Conservation (phyloP, 2,329 filamentous ascomycete genomes). For the Diaporthe sp. region DNA sequence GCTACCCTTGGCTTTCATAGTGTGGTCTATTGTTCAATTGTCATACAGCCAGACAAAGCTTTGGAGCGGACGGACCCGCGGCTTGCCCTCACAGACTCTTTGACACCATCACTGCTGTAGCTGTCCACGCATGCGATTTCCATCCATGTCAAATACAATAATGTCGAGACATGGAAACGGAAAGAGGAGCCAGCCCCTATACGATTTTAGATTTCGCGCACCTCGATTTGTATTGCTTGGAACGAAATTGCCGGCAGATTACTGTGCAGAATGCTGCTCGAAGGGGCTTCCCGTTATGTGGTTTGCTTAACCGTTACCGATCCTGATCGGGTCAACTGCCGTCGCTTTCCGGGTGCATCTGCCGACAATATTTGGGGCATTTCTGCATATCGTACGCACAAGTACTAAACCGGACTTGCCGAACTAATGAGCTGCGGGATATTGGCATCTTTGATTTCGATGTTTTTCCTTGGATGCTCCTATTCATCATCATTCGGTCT, state of each 20-base stretch:
- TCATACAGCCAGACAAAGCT: too few relatives aligned
- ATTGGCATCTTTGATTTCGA: background rate
- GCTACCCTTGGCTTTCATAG: too few relatives aligned
- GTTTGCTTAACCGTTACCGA: background rate
- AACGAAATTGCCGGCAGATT: background rate
- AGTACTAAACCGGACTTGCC: background rate
- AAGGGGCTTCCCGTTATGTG: background rate
- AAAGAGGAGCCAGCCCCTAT: background rate
- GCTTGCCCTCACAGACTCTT: background rate
- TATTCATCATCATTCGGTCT: background rate
- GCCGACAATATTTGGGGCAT: background rate
- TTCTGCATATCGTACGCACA: background rate
- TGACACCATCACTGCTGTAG: too few relatives aligned
- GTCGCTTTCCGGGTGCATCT: conserved; percentile 34
- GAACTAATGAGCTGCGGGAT: background rate
- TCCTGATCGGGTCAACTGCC: background rate
- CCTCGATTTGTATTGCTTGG: background rate
- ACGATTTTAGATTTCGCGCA: background rate
- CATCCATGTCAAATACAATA: background rate
- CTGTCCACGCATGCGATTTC: too few relatives aligned
- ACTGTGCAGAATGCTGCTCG: background rate
- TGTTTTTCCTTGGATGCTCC: background rate
- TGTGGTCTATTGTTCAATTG: too few relatives aligned
- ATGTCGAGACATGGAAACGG: too few relatives aligned
- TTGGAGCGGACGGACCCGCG: too few relatives aligned